Conservation (phyloP, 345 rosid species). For the Cardamine occulta region DNA sequence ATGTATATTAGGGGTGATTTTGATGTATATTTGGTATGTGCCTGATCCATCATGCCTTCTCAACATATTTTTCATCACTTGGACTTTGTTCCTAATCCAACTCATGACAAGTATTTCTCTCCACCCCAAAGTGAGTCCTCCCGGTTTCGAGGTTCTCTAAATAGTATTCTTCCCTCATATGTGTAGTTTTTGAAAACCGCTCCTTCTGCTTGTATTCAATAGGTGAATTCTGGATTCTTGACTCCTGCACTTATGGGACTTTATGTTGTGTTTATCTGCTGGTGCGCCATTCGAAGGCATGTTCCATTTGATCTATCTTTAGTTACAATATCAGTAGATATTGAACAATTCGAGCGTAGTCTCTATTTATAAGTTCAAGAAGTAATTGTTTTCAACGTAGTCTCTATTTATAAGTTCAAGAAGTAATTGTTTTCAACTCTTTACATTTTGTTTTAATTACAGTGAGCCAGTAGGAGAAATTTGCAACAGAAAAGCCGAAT, state of each 20-base stretch:
- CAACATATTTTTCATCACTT: constrained; percentile 86
- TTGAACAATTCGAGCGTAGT: neutral
- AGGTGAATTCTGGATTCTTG: constrained; percentile 80
- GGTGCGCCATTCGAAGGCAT: constrained; percentile 95
- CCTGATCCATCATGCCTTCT: constrained; percentile 91
- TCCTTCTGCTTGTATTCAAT: constrained; percentile 29
- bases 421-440: constrained; percentile 1
- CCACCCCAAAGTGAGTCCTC: constrained; percentile 68
- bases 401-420: neutral
- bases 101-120: constrained; percentile 90
- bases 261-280: constrained; percentile 82
- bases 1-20: constrained; percentile 76
- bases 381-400: constrained; percentile 2
- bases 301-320: neutral
- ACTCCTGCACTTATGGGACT: constrained; percentile 95
- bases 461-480: constrained; percentile 91
- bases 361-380: neutral
- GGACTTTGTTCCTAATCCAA: constrained; percentile 92
- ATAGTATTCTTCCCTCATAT: constrained; percentile 1
- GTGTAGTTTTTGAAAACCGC: neutral
- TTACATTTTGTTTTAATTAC: constrained; percentile 37
- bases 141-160: neutral
- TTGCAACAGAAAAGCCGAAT: constrained; percentile 83
- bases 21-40: constrained; percentile 96
- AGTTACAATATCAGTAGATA: neutral